Evolutionary conservation across 2,329 filamentous ascomycete species (phyloP).

Genomic region (Aspergillus arachidicola): DNA sequence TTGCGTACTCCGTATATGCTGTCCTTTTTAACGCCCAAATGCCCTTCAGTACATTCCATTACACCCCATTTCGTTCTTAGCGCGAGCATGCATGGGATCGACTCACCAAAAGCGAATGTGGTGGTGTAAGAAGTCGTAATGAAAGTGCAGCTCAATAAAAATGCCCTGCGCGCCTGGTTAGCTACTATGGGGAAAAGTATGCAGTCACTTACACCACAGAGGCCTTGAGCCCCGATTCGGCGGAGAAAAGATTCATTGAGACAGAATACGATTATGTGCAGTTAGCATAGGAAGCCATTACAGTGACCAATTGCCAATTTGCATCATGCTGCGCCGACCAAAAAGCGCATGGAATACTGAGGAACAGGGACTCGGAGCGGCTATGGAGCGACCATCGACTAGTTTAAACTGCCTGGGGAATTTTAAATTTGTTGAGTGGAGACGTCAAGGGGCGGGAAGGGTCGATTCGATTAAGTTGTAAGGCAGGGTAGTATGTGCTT

Average conservation of each 20-base stretch:
- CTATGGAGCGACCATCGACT: slow-evolving; percentile 3
- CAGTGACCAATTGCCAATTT: slow-evolving; percentile 8
- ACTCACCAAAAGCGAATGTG: slow-evolving; percentile 45
- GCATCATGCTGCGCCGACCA: slow-evolving; percentile 11
- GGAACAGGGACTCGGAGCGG: not conserved
- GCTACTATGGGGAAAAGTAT: slow-evolving; percentile 2
- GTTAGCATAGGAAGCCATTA: slow-evolving; percentile 17
- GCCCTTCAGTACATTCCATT: not conserved
- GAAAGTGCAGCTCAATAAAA: slow-evolving; percentile 38
- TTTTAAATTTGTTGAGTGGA: slow-evolving; percentile 13
- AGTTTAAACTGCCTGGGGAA: slow-evolving; percentile 10
- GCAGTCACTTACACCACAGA: slow-evolving; percentile 33
- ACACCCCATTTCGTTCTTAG: not conserved
- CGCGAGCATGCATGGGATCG: not conserved
- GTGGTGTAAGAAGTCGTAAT: slow-evolving; percentile 38
- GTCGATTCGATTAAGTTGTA: not conserved
- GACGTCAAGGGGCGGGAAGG: slow-evolving; percentile 15
- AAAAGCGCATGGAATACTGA: slow-evolving; percentile 4
- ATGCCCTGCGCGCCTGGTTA: slow-evolving; percentile 29
- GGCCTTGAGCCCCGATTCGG: slow-evolving; percentile 35
- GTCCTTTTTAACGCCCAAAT: not conserved
- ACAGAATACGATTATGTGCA: slow-evolving; percentile 16
- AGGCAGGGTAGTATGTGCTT: slow-evolving; percentile 1
- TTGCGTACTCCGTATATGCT: not conserved
- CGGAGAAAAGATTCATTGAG: slow-evolving; percentile 32